Conservation (phyloP, 192 early-diverging fungal genomes). For the Dispira simplex region DNA sequence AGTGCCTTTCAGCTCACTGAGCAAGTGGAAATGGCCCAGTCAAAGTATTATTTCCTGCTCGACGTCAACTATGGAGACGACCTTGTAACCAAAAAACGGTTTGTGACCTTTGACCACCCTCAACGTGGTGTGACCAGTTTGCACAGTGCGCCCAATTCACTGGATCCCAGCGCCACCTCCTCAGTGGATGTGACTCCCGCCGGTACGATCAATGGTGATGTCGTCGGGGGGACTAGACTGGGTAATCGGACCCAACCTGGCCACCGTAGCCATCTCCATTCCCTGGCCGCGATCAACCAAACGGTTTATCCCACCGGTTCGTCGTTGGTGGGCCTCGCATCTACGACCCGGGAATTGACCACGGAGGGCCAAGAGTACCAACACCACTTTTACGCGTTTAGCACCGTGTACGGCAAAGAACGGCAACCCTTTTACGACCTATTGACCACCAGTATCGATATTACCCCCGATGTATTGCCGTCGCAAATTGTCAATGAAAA, state of each 20-base stretch:
- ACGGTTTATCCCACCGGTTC: conserved; percentile 5
- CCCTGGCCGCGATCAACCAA: neutral
- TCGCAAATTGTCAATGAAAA: conserved; percentile 38
- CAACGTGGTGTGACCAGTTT: neutral
- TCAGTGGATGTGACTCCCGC: neutral
- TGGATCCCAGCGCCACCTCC: neutral
- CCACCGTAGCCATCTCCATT: neutral
- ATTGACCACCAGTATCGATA: conserved; percentile 49
- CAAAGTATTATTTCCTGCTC: neutral
- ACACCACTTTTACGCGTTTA: conserved; percentile 29
- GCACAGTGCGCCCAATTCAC: neutral
- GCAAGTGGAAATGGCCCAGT: neutral
- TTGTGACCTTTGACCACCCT: conserved; percentile 24
- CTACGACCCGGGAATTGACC: conserved; percentile 21
- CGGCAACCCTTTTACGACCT: conserved; percentile 50
- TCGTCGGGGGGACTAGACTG: neutral
- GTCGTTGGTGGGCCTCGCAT: conserved; percentile 9
- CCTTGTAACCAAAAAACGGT: conserved; percentile 6
- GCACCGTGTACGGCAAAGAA: conserved; percentile 33
- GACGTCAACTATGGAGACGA: conserved; percentile 4
- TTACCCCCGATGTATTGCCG: conserved; percentile 53
- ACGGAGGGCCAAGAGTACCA: conserved; percentile 23
- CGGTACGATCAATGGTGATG: neutral
- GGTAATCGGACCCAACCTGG: neutral
- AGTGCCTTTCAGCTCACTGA: neutral